phyloP scores from a whole-genome alignment of 805 yeast species.

The Candida nonsorbophila region DNA sequence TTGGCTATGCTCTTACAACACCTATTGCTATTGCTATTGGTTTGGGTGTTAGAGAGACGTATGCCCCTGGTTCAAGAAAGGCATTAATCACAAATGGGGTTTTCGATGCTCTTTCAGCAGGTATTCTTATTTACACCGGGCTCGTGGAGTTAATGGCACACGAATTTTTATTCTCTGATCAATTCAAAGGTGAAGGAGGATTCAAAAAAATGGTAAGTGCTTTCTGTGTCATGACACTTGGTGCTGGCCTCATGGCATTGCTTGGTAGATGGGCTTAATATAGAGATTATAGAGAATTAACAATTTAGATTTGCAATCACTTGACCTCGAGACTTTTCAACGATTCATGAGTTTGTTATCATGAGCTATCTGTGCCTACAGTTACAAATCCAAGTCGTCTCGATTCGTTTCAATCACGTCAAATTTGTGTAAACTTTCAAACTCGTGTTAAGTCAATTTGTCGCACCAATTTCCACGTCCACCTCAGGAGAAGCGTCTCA shows the following conservation, averaged over 20 bases:
- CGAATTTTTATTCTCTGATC: conserved; percentile 60
- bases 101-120: conserved; percentile 73
- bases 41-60: conserved; percentile 62
- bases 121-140: conserved; percentile 73
- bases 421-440: no score
- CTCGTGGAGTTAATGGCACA: conserved; percentile 76
- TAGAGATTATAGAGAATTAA: no score
- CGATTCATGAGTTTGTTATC: no score
- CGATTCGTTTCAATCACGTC: no score
- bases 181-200: conserved; percentile 57
- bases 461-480: no score
- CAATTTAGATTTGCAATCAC: no score
- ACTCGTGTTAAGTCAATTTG: no score
- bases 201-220: conserved; percentile 48
- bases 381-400: no score
- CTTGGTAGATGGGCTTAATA: conserved; percentile 66
- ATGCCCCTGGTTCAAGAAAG: conserved; percentile 52
- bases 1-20: conserved; percentile 51
- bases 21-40: conserved; percentile 80
- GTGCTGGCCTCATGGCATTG: conserved; percentile 76
- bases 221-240: conserved; percentile 50
- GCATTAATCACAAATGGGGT: conserved; percentile 66
- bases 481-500: no score
- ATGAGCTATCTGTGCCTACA: no score
- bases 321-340: no score